Conservation (phyloP, 495 filamentous ascomycete species). For the Cudoniella acicularis region DNA sequence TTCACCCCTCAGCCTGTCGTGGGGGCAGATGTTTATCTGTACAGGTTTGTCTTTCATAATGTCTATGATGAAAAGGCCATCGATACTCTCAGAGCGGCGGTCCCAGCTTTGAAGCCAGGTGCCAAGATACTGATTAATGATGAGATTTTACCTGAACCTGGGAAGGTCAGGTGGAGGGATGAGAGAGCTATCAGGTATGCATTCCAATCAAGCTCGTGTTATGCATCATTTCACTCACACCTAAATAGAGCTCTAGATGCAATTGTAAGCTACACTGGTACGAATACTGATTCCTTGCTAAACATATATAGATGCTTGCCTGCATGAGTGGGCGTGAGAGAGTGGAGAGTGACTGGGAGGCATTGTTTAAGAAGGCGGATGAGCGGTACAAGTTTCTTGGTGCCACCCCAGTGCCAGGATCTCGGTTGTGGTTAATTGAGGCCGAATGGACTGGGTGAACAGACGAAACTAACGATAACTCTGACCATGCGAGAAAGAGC, state of each 20-base stretch:
- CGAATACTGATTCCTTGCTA: no score
- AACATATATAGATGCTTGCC: no score
- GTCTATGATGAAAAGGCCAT: conserved; percentile 35
- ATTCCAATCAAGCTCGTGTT: not conserved
- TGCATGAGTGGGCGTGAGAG: conserved; percentile 31
- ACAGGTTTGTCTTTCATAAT: conserved; percentile 48
- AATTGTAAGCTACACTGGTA: not conserved
- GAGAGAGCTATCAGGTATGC: conserved; percentile 38
- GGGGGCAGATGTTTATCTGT: conserved; percentile 44
- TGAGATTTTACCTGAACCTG: conserved; percentile 32
- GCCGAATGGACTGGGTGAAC: no score
- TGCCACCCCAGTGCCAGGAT: no score
- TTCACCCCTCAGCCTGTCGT: conserved; percentile 39
- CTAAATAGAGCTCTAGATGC: not conserved
- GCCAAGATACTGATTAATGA: conserved; percentile 45
- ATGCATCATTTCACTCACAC: not conserved
- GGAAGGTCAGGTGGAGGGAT: conserved; percentile 39
- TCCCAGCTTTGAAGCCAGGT: conserved; percentile 38
- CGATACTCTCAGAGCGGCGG: conserved; percentile 36
- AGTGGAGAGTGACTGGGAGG: conserved; percentile 27
- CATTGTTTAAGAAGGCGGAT: conserved; percentile 26
- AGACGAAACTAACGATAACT: no score
- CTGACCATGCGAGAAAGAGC: no score
- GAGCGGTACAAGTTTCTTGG: conserved; percentile 12
- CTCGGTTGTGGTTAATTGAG: no score